Base-by-base conservation (phyloP, 768 basidiomycete species). In the Mycena rebaudengoi region DNA sequence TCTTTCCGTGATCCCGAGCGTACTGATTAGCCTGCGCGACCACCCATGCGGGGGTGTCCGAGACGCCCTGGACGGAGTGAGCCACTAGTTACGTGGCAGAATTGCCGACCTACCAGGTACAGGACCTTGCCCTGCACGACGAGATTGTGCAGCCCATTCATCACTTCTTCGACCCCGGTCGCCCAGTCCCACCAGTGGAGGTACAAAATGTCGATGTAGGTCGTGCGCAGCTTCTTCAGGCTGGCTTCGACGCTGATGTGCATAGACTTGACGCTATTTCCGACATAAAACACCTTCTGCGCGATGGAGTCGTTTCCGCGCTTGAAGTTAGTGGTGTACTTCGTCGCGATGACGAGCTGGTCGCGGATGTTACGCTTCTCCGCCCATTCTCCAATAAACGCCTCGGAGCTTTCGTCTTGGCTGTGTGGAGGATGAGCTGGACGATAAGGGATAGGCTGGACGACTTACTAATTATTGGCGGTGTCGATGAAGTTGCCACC, bases 101-200 rank as follows among this genome's bases (percentile, higher is more conserved):
- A 11, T 43, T 37, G 3, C 73, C 65, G 21, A 44, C 72, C 60
- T 64, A 78, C 78, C 13, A 78, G 71, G 66, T 84, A 84, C 5
- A 83, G 70, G 4, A 87, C 85, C 65, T 88, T 86, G 18, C 86
- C 83, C 30, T 77, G 69, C 8, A 70, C 72, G 33, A 89, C 83
- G 35, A 89, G 78, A 20, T 78, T 73, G 64, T 89, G 84, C 7
- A 89, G 74, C 8, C 77, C 72, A 39, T 80, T 79, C 86, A 89
- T 86, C 40, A 88, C 73, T 71, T 90, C 87, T 68, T 85, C 82
- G 46, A 89, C 76, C 16, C 77, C 76, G 11, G 84, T 85, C 14
- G 78, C 72, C 62, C 76, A 86, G 68, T 88, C 86, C 86, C 85
- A 85, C 73, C 75, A 82, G 53, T 83, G 80, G 5, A 82, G 39